Base-by-base conservation (phyloP, 768 basidiomycete species). In the Leccinum incarnatum region DNA sequence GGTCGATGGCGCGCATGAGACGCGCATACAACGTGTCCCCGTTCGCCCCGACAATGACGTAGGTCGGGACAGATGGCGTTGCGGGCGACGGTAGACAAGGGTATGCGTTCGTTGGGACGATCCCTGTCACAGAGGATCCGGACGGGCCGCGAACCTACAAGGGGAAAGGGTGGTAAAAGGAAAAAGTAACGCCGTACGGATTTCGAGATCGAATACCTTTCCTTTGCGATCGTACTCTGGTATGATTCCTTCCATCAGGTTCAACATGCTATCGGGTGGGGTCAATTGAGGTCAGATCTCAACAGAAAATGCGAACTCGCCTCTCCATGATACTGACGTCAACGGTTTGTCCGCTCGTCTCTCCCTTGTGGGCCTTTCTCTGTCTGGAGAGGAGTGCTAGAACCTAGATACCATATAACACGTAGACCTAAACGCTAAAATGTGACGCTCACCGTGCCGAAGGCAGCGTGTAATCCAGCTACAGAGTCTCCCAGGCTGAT, bases 281-380 rank as follows among this genome's bases (percentile, higher is more conserved):
- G 32, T 52, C 50, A 36, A 29, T 15, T 19, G 21, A 53, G 15
- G 15, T 5, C 27, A 1, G 4, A 36, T 14, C 10, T 4, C 19
- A 42, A 7, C 11, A 3, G 32, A 46, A 6, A 40, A 15, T 12
- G 3, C 23, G 11, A 15, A 46, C 65, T 47, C 51, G 81, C 87
- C 87, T 88, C 67, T 89, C 87, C 61, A 87, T 76, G 27, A 89
- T 89, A 71, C 87, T 88, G 21, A 89, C 87, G 67, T 89, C 88
- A 19, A 89, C 87, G 0, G 80, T 85, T 53, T 78, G 79, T 3
- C 87, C 78, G 7, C 64, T 69, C 12, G 55, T 61, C 50, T 66
- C 64, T 21, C 70, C 78, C 53, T 59, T 68, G 9, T 60, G 65
- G 17, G 60, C 58, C 59, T 70, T 72, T 55, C 69, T 73, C 34